These are phyloP conservation scores for Mollisiaceae sp. DNA, from an alignment of 2,329 filamentous ascomycete genomes.

Conservation along the genomic window DNA sequence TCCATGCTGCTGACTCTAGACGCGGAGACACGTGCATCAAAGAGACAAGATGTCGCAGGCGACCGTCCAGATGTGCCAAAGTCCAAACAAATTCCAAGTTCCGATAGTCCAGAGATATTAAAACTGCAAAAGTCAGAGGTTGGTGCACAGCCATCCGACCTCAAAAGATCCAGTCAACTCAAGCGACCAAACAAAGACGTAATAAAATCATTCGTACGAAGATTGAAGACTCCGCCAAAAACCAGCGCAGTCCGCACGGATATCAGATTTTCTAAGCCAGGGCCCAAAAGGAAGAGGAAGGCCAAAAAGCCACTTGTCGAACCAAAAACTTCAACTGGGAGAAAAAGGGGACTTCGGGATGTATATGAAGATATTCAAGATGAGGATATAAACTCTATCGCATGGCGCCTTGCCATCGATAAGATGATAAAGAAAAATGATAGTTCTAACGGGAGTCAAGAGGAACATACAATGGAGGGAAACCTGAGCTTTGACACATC, in stretches of 20 bases:
- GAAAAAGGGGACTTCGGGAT: not conserved
- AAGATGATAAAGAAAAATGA: not conserved
- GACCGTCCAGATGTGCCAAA: not conserved
- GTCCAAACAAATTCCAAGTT: not conserved
- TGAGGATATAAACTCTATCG: not conserved
- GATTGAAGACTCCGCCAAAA: not conserved
- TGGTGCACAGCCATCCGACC: not conserved
- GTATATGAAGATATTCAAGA: not conserved
- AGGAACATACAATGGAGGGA: not conserved
- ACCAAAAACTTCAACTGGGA: not conserved
- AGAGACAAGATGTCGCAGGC: not conserved
- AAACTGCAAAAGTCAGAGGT: not conserved
- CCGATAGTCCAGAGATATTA: not conserved
- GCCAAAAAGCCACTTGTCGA: not conserved
- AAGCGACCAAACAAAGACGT: not conserved
- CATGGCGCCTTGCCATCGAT: not conserved
- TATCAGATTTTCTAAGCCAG: not conserved
- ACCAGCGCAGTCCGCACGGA: not conserved
- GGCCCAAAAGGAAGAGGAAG: conserved; percentile 1
- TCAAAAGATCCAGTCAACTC: not conserved
- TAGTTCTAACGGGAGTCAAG: too few relatives aligned
- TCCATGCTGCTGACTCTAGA: not conserved
- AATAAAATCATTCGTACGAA: not conserved
- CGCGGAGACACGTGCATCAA: not conserved
- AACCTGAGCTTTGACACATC: not conserved